Evolutionary conservation across 2,329 filamentous ascomycete genomes (phyloP).

Genomic region (Volutella citrinella): DNA sequence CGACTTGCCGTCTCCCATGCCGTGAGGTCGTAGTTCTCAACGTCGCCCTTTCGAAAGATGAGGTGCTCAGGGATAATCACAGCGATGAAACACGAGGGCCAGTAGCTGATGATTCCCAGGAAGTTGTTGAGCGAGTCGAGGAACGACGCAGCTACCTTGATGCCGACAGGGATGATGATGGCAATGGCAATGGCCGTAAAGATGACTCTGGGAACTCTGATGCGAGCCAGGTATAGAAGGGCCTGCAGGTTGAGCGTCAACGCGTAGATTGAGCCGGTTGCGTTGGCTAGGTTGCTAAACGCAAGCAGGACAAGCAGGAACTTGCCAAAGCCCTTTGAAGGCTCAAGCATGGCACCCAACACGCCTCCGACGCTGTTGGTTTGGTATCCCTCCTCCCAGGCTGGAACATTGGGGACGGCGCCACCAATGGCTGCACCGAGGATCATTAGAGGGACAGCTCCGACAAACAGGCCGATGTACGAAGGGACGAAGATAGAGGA

Average conservation of each 20-base stretch:
- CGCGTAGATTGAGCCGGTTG: conserved; percentile 32
- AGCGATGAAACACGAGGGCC: conserved; percentile 38
- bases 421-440: conserved; percentile 35
- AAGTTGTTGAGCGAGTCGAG: conserved; percentile 40
- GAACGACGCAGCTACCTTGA: conserved; percentile 35
- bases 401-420: conserved; percentile 15
- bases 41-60: conserved; percentile 37
- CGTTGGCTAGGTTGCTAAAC: conserved; percentile 30
- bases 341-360: conserved; percentile 19
- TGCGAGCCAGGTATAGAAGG: conserved; percentile 28
- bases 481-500: no score
- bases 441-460: conserved; percentile 30
- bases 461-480: no score
- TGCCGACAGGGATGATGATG: conserved; percentile 38
- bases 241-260: conserved; percentile 35
- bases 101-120: conserved; percentile 41
- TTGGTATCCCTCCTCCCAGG: conserved; percentile 18
- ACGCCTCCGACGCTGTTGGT: conserved; percentile 19
- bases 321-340: conserved; percentile 15
- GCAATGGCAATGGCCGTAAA: conserved; percentile 35
- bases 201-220: conserved; percentile 37
- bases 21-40: conserved; percentile 34
- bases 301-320: conserved; percentile 32
- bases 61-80: conserved; percentile 38
- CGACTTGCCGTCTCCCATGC: conserved; percentile 40